Percentiles rank a stretch among this genome's conserved stretches.
These are phyloP conservation scores for Phallus indusiatus DNA, from an alignment of 768 basidiomycete genomes.

Conservation along the genomic window DNA sequence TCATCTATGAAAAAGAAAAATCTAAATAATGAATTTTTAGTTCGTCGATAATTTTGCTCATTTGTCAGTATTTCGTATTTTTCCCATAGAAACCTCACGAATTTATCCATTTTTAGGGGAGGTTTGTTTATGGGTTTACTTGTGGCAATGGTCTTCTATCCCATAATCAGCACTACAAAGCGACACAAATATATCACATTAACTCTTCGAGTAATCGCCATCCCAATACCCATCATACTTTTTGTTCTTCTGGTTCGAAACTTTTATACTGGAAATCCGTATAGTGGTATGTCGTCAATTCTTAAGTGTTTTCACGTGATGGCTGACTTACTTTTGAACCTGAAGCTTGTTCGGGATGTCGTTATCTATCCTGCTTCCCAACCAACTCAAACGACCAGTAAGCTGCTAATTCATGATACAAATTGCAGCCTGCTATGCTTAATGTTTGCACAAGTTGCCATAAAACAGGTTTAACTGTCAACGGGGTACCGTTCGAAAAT, in stretches of 20 bases:
- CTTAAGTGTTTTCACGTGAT: neutral
- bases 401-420: neutral
- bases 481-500: conserved; percentile 3
- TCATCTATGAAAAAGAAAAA: neutral
- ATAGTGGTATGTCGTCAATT: conserved; percentile 49
- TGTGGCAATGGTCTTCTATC: conserved; percentile 76
- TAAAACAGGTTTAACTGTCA: conserved; percentile 5
- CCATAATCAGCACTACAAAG: conserved; percentile 74
- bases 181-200: conserved; percentile 67
- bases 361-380: conserved; percentile 86
- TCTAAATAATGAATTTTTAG: conserved; percentile 18
- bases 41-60: conserved; percentile 87
- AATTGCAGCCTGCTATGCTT: neutral
- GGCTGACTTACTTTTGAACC: neutral
- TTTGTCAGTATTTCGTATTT: conserved; percentile 14
- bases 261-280: conserved; percentile 84
- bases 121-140: conserved; percentile 81
- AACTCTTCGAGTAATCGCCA: conserved; percentile 59
- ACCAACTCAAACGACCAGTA: conserved; percentile 58
- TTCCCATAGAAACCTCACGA: neutral
- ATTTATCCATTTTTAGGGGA: conserved; percentile 37
- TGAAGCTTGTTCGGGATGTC: conserved; percentile 76
- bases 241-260: conserved; percentile 79
- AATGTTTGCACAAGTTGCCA: neutral
- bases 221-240: conserved; percentile 67